phyloP scores from a whole-genome alignment of 768 basidiomycete species.

The Obba rivulosa region DNA sequence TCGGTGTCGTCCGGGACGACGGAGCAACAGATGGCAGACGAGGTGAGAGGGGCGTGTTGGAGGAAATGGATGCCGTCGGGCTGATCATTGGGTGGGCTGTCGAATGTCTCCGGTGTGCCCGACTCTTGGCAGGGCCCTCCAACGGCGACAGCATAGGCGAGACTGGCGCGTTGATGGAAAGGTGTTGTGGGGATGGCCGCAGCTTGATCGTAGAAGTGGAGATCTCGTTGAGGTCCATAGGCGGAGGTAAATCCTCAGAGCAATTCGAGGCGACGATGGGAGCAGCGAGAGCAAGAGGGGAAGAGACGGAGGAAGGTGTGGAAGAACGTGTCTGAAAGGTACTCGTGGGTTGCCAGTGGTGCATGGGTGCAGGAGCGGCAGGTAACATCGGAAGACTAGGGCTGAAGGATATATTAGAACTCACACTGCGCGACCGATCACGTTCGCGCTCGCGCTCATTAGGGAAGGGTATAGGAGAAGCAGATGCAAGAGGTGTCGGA shows the following conservation, averaged over 20 bases:
- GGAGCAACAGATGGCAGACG: constrained; percentile 77
- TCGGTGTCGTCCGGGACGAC: constrained; percentile 70
- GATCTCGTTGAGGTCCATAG: constrained; percentile 60
- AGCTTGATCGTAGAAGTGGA: constrained; percentile 46
- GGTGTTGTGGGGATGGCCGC: constrained; percentile 60
- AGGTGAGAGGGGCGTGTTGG: constrained; percentile 69
- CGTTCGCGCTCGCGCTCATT: constrained; percentile 9
- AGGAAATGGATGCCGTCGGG: constrained; percentile 35
- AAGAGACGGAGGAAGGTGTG: constrained; percentile 84
- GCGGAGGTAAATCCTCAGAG: constrained; percentile 55
- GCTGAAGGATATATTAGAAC: constrained; percentile 7
- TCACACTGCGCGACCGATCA: background rate
- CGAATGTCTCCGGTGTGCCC: constrained; percentile 60
- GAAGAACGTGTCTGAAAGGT: constrained; percentile 73
- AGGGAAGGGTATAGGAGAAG: constrained; percentile 33
- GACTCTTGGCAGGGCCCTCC: constrained; percentile 43
- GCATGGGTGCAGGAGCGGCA: constrained; percentile 27
- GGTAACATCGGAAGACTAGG: constrained; percentile 19
- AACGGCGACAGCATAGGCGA: constrained; percentile 56
- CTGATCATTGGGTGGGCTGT: constrained; percentile 49
- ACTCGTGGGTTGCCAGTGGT: constrained; percentile 33
- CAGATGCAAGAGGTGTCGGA: constrained; percentile 66
- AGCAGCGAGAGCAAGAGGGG: constrained; percentile 78
- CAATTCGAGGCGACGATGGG: constrained; percentile 72
- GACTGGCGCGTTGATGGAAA: constrained; percentile 68